Base-by-base conservation (phyloP, 257 asterid genomes). In the Gentiana dahurica region DNA sequence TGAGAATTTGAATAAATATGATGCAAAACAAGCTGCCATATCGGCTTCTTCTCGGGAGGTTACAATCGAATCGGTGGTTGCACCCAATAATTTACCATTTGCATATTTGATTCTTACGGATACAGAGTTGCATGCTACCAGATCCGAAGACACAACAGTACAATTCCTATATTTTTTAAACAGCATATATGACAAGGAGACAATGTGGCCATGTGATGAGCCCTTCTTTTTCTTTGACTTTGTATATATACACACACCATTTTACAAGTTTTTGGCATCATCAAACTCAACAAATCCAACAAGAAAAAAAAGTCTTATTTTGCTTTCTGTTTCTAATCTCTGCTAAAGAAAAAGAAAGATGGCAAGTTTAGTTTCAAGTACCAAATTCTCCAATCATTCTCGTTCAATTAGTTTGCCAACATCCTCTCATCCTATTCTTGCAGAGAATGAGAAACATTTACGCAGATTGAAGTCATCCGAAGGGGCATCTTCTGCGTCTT, bases 401-500 rank as follows among this genome's bases (percentile, higher is more conserved):
- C 58, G 72, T 49, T 71, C 74, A 6, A 53, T 33, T 45, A 75
- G 74, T 59, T 57, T 75, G 36, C 70, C 78, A 45, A 51, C 71
- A 8, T 6, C 36, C 48, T 12, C 64, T 44, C 68, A 69, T 72
- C 69, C 81, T 35, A 2, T 50, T 6, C 5, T 51, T 24, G 12
- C 36, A 2, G 33, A 8, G 35, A 4, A 4, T 33, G 57, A 53
- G 57, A 38, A 53, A 1, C 41, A 53, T 8, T 53, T 53, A 38
- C 41, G 36, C 11, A 53, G 57, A 38, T 53, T 53, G 24, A 53
- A 13, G 37, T 53, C 63, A 10, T 66, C 62, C 0, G 4, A 47
- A 4, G 55, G 32, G 2, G 36, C 65, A 37, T 38, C 39, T 8
- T 34, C 11, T 3, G 57, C 65, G 2, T 32, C 62, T 12, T 6